A percentile compares a stretch with the other conserved stretches of the same genome.
phyloP scores from a whole-genome alignment of 192 early-diverging fungal species.

The Coemansia sp. region DNA sequence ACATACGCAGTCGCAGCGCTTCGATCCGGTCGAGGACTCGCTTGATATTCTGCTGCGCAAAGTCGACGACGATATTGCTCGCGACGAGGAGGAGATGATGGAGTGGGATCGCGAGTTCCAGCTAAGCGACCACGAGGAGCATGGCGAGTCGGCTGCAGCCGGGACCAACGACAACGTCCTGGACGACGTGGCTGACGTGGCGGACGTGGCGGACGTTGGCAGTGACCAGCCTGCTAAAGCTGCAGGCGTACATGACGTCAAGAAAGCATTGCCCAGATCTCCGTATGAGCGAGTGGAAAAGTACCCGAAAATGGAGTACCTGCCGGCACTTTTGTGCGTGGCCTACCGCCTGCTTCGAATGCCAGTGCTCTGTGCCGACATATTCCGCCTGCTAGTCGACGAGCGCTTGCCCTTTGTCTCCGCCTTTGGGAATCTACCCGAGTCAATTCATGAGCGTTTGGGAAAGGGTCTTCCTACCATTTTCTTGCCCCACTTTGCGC shows the following conservation, averaged over 20 bases:
- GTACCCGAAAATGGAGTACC: conserved; percentile 33
- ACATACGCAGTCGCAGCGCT: conserved; percentile 18
- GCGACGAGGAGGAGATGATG: conserved; percentile 38
- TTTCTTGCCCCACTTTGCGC: conserved; percentile 16
- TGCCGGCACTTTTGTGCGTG: conserved; percentile 35
- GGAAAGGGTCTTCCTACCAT: conserved; percentile 18
- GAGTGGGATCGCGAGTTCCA: conserved; percentile 20
- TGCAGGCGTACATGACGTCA: background rate
- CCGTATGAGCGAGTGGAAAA: conserved; percentile 10
- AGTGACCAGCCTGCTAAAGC: background rate
- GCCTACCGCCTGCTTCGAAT: conserved; percentile 27
- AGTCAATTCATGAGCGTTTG: conserved; percentile 13
- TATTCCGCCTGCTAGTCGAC: conserved; percentile 33
- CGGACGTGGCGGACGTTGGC: background rate
- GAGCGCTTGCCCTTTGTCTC: conserved; percentile 41
- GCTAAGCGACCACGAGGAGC: background rate
- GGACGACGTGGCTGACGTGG: background rate
- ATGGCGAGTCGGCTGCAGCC: background rate
- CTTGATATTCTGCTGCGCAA: conserved; percentile 31
- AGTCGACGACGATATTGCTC: conserved; percentile 45
- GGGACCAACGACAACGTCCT: background rate
- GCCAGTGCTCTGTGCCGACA: conserved; percentile 28
- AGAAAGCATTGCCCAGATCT: background rate
- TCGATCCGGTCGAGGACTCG: conserved; percentile 21
- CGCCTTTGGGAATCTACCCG: conserved; percentile 17